Base-by-base conservation (phyloP, 768 basidiomycete species). In the Mycena chlorophos region DNA sequence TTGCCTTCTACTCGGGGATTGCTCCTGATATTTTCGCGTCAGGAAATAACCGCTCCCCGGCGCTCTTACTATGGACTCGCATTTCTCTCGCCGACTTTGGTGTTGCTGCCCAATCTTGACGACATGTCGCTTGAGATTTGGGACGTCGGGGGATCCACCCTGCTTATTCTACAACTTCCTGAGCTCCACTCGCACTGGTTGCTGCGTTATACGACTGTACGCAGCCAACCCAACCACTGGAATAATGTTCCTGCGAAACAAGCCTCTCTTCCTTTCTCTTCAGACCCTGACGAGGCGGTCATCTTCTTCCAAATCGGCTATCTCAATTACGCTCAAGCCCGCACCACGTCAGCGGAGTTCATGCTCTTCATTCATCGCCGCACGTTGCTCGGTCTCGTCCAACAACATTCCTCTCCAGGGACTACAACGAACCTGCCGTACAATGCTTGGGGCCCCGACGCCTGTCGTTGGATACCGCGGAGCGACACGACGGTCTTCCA, bases 191-290 rank as follows among this genome's bases (percentile, higher is more conserved):
- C 64, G 2, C 65, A 61, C 34, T 49, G 59, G 29, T 47, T 47
- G 3, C 56, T 73, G 20, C 50, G 58, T 23, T 50, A 42, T 12
- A 69, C 77, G 6, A 66, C 70, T 14, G 75, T 74, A 54, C 69
- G 76, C 12, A 69, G 69, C 2, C 76, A 80, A 57, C 77, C 76
- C 25, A 78, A 75, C 58, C 77, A 34, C 31, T 34, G 31, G 31
- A 8, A 77, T 0, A 54, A 49, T 27, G 52, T n/a, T 30, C 29
- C 50, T 12, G 6, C 23, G 51, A 40, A 54, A 45, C 37, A 51
- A 54, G 49, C 58, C 52, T 40, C 50, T 30, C 19, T 47, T 19
- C 65, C 71, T 8, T 72, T 72, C 61, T 53, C 57, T 31, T 25
- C 63, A 45, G 57, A 62, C 23, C 53, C 60, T 1, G 31, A 67